These are phyloP conservation scores for Meyerozyma athensensis DNA, from an alignment of 1,139 yeast genomes.

Conservation along the genomic window DNA sequence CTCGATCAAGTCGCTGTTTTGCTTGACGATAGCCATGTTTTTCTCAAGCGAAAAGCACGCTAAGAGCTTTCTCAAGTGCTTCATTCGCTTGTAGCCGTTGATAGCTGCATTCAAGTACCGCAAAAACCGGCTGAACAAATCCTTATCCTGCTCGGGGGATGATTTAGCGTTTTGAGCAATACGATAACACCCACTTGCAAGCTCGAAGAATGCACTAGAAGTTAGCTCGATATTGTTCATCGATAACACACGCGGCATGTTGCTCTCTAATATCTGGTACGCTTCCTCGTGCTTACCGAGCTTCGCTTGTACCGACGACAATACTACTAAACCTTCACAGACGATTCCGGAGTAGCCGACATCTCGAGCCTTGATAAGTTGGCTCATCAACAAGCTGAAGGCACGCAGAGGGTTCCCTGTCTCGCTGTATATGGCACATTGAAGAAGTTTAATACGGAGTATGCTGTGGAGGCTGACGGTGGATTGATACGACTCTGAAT, in stretches of 20 bases:
- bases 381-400: slow-evolving; percentile 41
- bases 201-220: slow-evolving; percentile 34
- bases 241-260: slow-evolving; percentile 39
- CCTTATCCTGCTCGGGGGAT: slow-evolving; percentile 9
- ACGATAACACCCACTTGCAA: slow-evolving; percentile 26
- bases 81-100: slow-evolving; percentile 36
- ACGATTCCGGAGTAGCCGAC: slow-evolving; percentile 37
- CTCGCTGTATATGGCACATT: slow-evolving; percentile 34
- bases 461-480: slow-evolving; percentile 32
- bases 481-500: slow-evolving; percentile 18
- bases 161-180: slow-evolving; percentile 13
- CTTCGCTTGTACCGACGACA: slow-evolving; percentile 34
- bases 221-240: slow-evolving; percentile 28
- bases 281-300: slow-evolving; percentile 36
- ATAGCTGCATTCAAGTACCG: slow-evolving; percentile 38
- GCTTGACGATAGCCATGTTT: slow-evolving; percentile 23
- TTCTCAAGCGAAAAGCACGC: slow-evolving; percentile 29
- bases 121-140: slow-evolving; percentile 23
- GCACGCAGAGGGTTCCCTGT: slow-evolving; percentile 39
- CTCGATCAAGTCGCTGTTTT: not conserved
- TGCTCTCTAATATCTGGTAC: slow-evolving; percentile 25
- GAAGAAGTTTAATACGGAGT: slow-evolving; percentile 40
- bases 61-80: slow-evolving; percentile 24
- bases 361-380: slow-evolving; percentile 35
- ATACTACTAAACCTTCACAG: slow-evolving; percentile 35